A percentile compares a stretch with the other conserved stretches of the same genome.
These are phyloP conservation scores for Lentinula novae-zelandiae DNA, from an alignment of 1,284 basidiomycete genomes.

Conservation along the genomic window DNA sequence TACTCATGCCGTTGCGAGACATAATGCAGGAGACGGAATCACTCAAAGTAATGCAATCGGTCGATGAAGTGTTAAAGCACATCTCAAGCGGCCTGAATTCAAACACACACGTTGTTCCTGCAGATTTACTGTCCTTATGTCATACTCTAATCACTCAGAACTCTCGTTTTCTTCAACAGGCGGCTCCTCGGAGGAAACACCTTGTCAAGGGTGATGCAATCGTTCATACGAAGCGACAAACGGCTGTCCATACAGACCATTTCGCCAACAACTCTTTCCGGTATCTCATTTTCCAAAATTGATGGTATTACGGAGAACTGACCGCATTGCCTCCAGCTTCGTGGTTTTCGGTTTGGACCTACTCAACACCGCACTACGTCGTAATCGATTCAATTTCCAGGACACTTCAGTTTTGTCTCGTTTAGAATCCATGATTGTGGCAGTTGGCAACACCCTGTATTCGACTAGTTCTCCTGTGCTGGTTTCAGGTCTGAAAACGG, in stretches of 20 bases:
- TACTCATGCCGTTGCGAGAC: slow-evolving; percentile 80
- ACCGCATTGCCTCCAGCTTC: slow-evolving; percentile 54
- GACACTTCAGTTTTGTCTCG: slow-evolving; percentile 71
- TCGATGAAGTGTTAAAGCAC: slow-evolving; percentile 86
- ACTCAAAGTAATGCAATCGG: slow-evolving; percentile 77
- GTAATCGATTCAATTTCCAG: slow-evolving; percentile 84
- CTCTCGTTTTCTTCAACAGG: slow-evolving; percentile 73
- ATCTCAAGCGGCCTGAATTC: slow-evolving; percentile 84
- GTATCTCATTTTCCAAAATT: slow-evolving; percentile 33
- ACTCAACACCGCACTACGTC: slow-evolving; percentile 84
- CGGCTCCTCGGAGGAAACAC: slow-evolving; percentile 37
- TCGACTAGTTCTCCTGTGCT: slow-evolving; percentile 80
- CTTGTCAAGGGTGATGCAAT: slow-evolving; percentile 57
- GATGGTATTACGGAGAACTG: background rate
- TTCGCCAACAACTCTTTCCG: slow-evolving; percentile 84
- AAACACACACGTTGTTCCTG: slow-evolving; percentile 71
- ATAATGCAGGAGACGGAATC: slow-evolving; percentile 88
- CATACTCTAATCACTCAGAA: slow-evolving; percentile 92
- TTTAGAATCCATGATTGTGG: slow-evolving; percentile 82
- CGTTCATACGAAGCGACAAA: slow-evolving; percentile 76
- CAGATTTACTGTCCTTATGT: slow-evolving; percentile 80
- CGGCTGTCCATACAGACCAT: slow-evolving; percentile 56
- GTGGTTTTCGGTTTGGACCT: slow-evolving; percentile 92
- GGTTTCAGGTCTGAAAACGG: slow-evolving; percentile 77
- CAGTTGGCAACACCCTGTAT: slow-evolving; percentile 93